A percentile compares a stretch with the other conserved stretches of the same genome.
Evolutionary conservation across 176 grass and related monocot species (phyloP).

Genomic region (Oropetium thomaeum): DNA sequence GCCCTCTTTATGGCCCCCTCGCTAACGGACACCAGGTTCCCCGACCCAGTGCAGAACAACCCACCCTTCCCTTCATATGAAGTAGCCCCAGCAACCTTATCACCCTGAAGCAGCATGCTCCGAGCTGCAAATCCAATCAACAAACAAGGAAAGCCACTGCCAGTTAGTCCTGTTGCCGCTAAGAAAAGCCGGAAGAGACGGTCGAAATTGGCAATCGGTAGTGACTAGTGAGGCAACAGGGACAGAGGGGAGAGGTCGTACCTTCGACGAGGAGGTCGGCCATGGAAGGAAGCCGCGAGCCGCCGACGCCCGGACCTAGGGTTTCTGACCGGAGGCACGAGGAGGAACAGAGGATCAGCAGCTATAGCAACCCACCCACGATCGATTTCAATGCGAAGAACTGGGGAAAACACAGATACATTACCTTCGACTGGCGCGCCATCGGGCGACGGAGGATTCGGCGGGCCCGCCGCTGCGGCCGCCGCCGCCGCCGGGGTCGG

Average conservation of each 20-base stretch:
- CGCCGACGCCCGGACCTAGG: conserved; percentile 11
- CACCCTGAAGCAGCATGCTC: conserved; percentile 3
- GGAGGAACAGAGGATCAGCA: background rate
- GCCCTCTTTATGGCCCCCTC: conserved; percentile 19
- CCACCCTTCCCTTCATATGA: background rate
- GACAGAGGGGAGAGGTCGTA: background rate
- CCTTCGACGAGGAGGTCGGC: conserved; percentile 38
- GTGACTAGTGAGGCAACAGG: no score
- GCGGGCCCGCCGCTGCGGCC: background rate
- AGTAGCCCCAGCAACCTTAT: background rate
- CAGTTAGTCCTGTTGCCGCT: background rate
- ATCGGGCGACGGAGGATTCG: background rate
- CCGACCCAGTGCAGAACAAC: conserved; percentile 37
- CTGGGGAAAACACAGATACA: background rate
- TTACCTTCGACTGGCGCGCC: background rate
- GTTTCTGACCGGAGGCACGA: background rate
- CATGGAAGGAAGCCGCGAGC: conserved; percentile 20
- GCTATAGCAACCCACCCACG: background rate
- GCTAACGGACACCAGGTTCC: conserved; percentile 27
- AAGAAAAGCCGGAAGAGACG: background rate
- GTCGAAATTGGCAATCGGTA: background rate
- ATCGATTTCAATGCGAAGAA: background rate
- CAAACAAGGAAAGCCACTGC: background rate
- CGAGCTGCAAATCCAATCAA: conserved; percentile 4
- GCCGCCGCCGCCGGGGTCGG: background rate